Conservation (phyloP, 1,139 yeast genomes). For the Cylindricascospora bacillispora region DNA sequence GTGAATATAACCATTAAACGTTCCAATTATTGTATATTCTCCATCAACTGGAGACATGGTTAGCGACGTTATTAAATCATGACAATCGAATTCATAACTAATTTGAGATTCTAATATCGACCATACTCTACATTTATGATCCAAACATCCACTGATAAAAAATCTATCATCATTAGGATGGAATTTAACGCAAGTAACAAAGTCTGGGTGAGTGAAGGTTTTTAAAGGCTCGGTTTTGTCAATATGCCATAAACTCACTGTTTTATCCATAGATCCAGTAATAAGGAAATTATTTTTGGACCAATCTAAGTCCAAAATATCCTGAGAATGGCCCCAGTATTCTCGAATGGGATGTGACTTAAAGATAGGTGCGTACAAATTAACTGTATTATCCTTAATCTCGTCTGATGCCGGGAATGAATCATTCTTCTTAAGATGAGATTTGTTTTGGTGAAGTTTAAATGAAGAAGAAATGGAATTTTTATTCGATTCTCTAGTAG, state of each 20-base stretch:
- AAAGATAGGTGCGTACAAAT: slow-evolving; percentile 61
- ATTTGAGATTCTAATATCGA: slow-evolving; percentile 64
- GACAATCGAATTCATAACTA: slow-evolving; percentile 18
- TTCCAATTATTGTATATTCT: slow-evolving; percentile 54
- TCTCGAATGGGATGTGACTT: slow-evolving; percentile 52
- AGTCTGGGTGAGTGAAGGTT: slow-evolving; percentile 61
- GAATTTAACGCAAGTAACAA: slow-evolving; percentile 70
- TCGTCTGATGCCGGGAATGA: slow-evolving; percentile 1
- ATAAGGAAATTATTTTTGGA: slow-evolving; percentile 72
- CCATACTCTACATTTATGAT: slow-evolving; percentile 67
- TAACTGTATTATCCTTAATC: slow-evolving; percentile 3
- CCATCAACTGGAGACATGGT: slow-evolving; percentile 33
- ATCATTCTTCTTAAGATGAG: neutral
- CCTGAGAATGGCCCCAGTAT: slow-evolving; percentile 55
- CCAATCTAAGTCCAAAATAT: slow-evolving; percentile 73
- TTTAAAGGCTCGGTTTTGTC: slow-evolving; percentile 52
- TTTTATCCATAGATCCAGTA: slow-evolving; percentile 76
- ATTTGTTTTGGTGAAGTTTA: neutral
- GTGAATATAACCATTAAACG: slow-evolving; percentile 61
- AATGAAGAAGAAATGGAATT: neutral
- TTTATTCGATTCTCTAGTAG: slow-evolving; percentile 5
- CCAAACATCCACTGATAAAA: slow-evolving; percentile 73
- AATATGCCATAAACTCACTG: slow-evolving; percentile 77
- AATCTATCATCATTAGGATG: slow-evolving; percentile 84
- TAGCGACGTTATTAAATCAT: slow-evolving; percentile 22